phyloP scores from a whole-genome alignment of 2,329 filamentous ascomycete genomes.

The Diaporthe nobilis region DNA sequence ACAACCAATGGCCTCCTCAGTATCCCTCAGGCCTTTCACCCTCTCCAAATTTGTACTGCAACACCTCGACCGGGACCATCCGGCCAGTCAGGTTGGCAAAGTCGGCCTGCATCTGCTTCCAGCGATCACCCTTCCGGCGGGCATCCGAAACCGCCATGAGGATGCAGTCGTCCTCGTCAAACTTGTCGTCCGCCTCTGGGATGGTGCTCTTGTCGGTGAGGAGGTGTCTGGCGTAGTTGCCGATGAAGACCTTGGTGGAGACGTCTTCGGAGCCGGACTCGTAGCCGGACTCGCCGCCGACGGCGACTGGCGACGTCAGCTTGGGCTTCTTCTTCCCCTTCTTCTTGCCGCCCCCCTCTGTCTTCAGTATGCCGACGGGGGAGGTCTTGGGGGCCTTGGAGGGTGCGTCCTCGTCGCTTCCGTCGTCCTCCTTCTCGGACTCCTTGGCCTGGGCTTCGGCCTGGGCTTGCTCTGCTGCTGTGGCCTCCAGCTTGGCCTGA shows the following conservation, averaged over 20 bases:
- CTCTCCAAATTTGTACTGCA: conserved; percentile 55
- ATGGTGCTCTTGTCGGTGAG: conserved; percentile 22
- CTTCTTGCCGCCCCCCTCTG: neutral
- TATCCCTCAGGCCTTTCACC: conserved; percentile 41
- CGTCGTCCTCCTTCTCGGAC: neutral
- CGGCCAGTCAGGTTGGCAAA: conserved; percentile 60
- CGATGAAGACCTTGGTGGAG: conserved; percentile 35
- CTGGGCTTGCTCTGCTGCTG: conserved; percentile 31
- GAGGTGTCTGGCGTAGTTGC: conserved; percentile 25
- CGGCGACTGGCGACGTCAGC: conserved; percentile 39
- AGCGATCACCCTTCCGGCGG: conserved; percentile 51
- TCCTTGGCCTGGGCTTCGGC: neutral
- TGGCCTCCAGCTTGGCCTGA: conserved; percentile 16
- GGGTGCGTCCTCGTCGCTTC: conserved; percentile 17
- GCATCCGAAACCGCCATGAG: conserved; percentile 54
- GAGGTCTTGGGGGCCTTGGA: conserved; percentile 8
- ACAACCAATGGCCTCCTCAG: neutral
- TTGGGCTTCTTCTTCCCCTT: conserved; percentile 31
- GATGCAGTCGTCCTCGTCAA: conserved; percentile 43
- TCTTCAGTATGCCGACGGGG: neutral
- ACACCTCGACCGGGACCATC: conserved; percentile 55
- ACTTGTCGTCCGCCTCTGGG: conserved; percentile 37
- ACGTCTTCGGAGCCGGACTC: conserved; percentile 44
- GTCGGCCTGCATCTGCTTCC: conserved; percentile 60
- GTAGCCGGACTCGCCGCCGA: conserved; percentile 49